Evolutionary conservation across 2,329 filamentous ascomycete genomes (phyloP).

Genomic region (Tolypocladium capitatum): DNA sequence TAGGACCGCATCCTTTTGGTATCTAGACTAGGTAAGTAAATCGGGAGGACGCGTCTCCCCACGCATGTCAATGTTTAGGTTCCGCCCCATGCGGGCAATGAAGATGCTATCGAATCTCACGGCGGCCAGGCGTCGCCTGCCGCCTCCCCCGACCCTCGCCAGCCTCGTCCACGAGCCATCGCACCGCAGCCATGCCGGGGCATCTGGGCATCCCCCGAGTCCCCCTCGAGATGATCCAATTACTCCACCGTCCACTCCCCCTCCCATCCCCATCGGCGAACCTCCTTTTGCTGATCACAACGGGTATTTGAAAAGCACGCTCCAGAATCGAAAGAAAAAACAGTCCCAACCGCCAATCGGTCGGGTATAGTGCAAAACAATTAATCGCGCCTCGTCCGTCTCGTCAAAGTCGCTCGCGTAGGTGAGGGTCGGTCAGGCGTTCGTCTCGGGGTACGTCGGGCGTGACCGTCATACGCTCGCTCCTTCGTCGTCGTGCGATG

Average conservation of each 20-base stretch:
- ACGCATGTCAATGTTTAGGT: constrained; percentile 7
- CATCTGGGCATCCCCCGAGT: neutral
- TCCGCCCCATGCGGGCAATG: constrained; percentile 2
- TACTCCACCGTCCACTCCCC: neutral
- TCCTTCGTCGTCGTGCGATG: constrained; percentile 4
- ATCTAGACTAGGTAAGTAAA: constrained; percentile 13
- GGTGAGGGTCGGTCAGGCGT: neutral
- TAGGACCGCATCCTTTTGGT: constrained; percentile 7
- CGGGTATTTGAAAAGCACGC: constrained; percentile 6
- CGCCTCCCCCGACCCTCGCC: neutral
- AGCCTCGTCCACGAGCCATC: neutral
- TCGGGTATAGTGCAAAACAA: constrained; percentile 5
- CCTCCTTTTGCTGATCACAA: neutral
- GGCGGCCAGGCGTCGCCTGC: neutral
- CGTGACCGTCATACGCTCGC: neutral
- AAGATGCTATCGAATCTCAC: constrained; percentile 6
- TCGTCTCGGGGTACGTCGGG: neutral
- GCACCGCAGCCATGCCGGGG: too few species aligned
- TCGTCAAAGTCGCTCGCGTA: constrained; percentile 3
- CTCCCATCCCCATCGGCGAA: neutral
- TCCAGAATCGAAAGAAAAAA: constrained; percentile 4
- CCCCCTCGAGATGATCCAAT: neutral
- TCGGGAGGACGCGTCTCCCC: constrained; percentile 6
- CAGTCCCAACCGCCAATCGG: neutral
- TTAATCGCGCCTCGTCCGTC: constrained; percentile 5